These are phyloP conservation scores for Erythrophleum fordii DNA, from an alignment of 306 rosid genomes.

Conservation along the genomic window DNA sequence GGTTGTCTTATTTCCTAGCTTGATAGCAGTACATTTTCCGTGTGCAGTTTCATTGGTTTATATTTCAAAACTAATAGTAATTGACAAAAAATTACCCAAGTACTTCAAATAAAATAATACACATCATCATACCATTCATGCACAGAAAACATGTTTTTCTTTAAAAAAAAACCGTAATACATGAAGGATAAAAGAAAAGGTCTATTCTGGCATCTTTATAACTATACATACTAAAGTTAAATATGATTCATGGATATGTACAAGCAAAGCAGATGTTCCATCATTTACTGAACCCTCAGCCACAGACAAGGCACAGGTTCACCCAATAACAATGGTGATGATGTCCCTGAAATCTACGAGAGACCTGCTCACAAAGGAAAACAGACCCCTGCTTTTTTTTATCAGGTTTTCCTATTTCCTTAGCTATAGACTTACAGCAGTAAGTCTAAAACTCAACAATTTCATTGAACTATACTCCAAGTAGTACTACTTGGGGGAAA, in stretches of 20 bases:
- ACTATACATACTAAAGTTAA: conserved; percentile 9
- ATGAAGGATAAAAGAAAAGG: not conserved
- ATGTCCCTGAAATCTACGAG: conserved; percentile 43
- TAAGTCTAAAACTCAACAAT: too few species aligned
- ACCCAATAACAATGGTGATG: conserved; percentile 45
- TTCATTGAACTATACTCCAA: not conserved
- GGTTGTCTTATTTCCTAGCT: not conserved
- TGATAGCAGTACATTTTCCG: not conserved
- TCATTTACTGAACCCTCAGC: conserved; percentile 44
- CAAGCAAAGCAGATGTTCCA: conserved; percentile 42
- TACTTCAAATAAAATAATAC: too few species aligned
- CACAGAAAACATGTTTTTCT: not conserved
- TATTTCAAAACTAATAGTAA: too few species aligned
- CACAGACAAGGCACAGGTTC: conserved; percentile 36
- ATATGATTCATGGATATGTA: not conserved
- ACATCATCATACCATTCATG: too few species aligned
- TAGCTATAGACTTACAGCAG: too few species aligned
- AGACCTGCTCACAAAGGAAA: conserved; percentile 27
- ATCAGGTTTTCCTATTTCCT: conserved; percentile 36
- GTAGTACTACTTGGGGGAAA: not conserved
- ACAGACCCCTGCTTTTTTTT: conserved; percentile 48
- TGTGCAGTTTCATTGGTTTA: not conserved
- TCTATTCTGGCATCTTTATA: conserved; percentile 10
- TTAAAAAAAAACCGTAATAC: too few species aligned
- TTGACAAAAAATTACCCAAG: too few species aligned